Evolutionary conservation across 225 moss, liverwort and hornwort genomes (phyloP).

Genomic region (Sphagnum tenellum): DNA sequence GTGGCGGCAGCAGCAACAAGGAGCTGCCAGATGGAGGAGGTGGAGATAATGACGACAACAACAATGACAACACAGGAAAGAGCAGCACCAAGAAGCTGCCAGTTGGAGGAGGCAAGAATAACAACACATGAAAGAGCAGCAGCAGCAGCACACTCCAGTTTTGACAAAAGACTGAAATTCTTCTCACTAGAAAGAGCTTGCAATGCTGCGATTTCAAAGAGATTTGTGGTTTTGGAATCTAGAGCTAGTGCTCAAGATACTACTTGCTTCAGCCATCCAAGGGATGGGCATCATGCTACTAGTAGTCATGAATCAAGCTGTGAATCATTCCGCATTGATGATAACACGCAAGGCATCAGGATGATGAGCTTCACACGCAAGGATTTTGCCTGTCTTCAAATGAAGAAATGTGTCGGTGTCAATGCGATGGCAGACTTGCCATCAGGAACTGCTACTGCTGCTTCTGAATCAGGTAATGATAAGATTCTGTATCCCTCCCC

Average conservation of each 20-base stretch:
- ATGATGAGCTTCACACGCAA: slow-evolving; percentile 14
- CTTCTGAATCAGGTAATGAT: too few species aligned
- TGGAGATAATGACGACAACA: too few species aligned
- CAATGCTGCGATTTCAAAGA: slow-evolving; percentile 22
- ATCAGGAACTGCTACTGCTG: too few species aligned
- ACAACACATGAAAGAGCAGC: too few species aligned
- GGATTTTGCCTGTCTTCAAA: slow-evolving; percentile 17
- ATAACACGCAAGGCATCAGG: slow-evolving; percentile 14
- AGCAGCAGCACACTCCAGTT: not conserved
- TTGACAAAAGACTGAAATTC: slow-evolving; percentile 27
- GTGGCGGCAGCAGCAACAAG: slow-evolving; percentile 11
- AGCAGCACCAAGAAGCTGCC: too few species aligned
- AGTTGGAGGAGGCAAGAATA: too few species aligned
- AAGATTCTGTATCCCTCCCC: too few species aligned
- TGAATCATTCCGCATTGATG: slow-evolving; percentile 28
- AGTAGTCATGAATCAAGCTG: slow-evolving; percentile 29
- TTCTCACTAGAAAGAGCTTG: slow-evolving; percentile 29
- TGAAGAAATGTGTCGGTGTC: slow-evolving; percentile 14
- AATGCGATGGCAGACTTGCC: too few species aligned
- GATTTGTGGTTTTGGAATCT: slow-evolving; percentile 10
- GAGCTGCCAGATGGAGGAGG: slow-evolving; percentile 2
- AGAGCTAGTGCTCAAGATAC: slow-evolving; percentile 18
- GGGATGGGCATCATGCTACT: slow-evolving; percentile 8
- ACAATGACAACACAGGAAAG: too few species aligned
- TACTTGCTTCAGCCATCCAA: slow-evolving; percentile 20